Evolutionary conservation across 192 early-diverging fungal genomes (phyloP).

Genomic region (Geosiphon pyriformis): DNA sequence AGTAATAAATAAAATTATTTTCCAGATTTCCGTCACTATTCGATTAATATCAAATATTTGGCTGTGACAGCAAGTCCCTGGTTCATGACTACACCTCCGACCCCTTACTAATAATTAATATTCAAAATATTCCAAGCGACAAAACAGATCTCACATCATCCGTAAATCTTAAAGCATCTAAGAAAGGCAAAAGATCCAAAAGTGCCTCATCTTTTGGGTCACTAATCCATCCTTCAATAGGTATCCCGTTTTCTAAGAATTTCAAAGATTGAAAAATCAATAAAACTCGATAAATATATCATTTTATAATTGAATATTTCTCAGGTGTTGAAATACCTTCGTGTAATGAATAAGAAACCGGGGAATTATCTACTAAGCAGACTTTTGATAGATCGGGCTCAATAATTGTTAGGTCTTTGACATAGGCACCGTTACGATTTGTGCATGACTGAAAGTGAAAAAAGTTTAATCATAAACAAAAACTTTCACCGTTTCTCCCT

Average conservation of each 20-base stretch:
- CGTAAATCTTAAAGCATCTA: conserved; percentile 81
- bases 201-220: conserved; percentile 75
- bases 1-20: too few relatives aligned
- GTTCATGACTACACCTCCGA: too few relatives aligned
- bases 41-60: too few relatives aligned
- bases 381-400: conserved; percentile 77
- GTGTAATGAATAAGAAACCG: conserved; percentile 66
- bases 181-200: conserved; percentile 79
- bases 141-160: conserved; percentile 82
- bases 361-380: conserved; percentile 80
- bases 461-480: conserved; percentile 14
- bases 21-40: too few relatives aligned
- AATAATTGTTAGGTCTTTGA: conserved; percentile 70
- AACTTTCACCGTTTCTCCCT: neutral
- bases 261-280: conserved; percentile 3
- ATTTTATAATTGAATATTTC: too few relatives aligned
- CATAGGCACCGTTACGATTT: conserved; percentile 59
- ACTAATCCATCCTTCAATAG: conserved; percentile 80
- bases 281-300: neutral
- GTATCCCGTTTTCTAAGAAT: conserved; percentile 80
- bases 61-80: too few relatives aligned
- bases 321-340: conserved; percentile 44
- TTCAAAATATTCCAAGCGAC: conserved; percentile 41
- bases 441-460: conserved; percentile 57
- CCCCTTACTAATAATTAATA: too few relatives aligned